Conservation (phyloP, 371 early-diverging fungal species). For the Apophysomyces trapeziformis region DNA sequence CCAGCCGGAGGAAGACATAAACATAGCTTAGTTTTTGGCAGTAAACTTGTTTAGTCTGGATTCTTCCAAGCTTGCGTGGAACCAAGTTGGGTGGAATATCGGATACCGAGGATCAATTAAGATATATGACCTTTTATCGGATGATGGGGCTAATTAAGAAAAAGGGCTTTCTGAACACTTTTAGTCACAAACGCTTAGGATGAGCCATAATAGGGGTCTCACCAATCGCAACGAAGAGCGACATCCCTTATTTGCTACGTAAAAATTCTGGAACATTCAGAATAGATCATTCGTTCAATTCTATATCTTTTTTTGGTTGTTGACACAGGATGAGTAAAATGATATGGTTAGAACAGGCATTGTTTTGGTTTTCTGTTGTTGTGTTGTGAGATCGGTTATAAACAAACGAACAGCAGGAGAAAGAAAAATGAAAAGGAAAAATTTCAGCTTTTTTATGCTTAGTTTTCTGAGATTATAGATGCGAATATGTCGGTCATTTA, state of each 20-base stretch:
- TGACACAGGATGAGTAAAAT: not conserved
- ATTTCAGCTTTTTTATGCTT: not conserved
- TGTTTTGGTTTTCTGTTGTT: not conserved
- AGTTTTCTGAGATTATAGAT: too few relatives aligned
- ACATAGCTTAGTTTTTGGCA: too few relatives aligned
- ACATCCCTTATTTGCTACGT: not conserved
- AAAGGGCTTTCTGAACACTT: too few relatives aligned
- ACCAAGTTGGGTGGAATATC: too few relatives aligned
- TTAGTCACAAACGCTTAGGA: too few relatives aligned
- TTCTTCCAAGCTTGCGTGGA: too few relatives aligned
- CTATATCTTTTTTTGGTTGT: not conserved
- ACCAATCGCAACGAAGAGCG: not conserved
- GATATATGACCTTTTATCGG: too few relatives aligned
- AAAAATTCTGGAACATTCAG: conserved; percentile 1
- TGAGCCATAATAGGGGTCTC: not conserved
- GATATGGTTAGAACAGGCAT: not conserved
- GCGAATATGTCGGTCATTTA: too few relatives aligned
- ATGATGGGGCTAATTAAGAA: too few relatives aligned
- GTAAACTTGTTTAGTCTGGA: too few relatives aligned
- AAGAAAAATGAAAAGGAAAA: not conserved
- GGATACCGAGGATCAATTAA: too few relatives aligned
- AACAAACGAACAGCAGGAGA: not conserved
- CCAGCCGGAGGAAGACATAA: too few relatives aligned
- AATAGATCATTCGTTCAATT: not conserved
- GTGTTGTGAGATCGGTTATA: not conserved